Conservation (phyloP, 306 rosid species). For the Leucaena leucocephala region DNA sequence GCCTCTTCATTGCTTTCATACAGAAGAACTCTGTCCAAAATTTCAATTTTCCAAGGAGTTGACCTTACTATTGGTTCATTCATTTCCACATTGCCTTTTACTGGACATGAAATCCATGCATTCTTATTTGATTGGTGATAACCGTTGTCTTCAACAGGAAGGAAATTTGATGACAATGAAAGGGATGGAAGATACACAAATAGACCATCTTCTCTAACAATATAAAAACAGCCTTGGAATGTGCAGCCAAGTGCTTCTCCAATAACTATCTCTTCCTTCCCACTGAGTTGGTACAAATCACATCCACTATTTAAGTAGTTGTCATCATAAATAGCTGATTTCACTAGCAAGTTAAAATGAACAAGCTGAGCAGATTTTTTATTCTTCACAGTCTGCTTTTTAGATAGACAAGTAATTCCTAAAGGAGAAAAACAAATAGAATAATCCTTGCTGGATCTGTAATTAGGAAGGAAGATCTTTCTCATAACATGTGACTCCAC, state of each 20-base stretch:
- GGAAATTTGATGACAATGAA: conserved; percentile 60
- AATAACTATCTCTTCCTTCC: conserved; percentile 56
- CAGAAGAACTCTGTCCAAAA: conserved; percentile 85
- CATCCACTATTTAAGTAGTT: conserved; percentile 51
- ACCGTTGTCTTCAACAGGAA: conserved; percentile 67
- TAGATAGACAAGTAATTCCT: conserved; percentile 76
- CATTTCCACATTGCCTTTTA: conserved; percentile 51
- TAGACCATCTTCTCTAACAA: conserved; percentile 81
- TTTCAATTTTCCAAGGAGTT: conserved; percentile 77
- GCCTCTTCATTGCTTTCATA: conserved; percentile 81
- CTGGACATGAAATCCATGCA: conserved; percentile 47
- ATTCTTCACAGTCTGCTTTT: conserved; percentile 44
- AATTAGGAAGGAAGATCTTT: conserved; percentile 66
- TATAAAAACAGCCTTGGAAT: conserved; percentile 76
- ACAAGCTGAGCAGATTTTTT: conserved; percentile 59
- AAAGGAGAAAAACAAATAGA: conserved; percentile 73
- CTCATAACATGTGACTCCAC: conserved; percentile 56
- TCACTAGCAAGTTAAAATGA: conserved; percentile 65
- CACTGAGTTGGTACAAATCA: conserved; percentile 44
- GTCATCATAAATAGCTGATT: conserved; percentile 62
- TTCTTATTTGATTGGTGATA: conserved; percentile 52
- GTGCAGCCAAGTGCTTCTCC: conserved; percentile 89
- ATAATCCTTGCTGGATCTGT: conserved; percentile 61
- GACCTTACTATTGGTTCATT: conserved; percentile 49
- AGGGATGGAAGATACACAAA: conserved; percentile 81